phyloP scores from a whole-genome alignment of 2,329 filamentous ascomycete genomes.

The Verticillium klebahnii region DNA sequence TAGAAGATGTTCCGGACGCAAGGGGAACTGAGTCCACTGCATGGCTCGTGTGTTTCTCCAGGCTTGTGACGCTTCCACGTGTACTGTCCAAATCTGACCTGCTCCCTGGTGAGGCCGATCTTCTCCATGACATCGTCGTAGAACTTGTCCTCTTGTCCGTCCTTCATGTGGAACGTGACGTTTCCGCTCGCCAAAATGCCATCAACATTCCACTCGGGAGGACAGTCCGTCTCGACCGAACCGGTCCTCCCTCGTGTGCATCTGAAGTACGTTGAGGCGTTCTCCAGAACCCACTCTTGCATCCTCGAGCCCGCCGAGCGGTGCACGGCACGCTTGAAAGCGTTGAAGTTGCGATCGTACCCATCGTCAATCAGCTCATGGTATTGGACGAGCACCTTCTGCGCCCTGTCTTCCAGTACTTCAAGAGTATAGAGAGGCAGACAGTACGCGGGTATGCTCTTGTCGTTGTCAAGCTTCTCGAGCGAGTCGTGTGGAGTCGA shows the following conservation, averaged over 20 bases:
- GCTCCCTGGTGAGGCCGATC: slow-evolving; percentile 3
- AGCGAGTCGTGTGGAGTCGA: background rate
- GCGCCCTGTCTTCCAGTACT: slow-evolving; percentile 2
- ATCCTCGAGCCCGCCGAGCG: slow-evolving; percentile 5
- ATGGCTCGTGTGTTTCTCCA: background rate
- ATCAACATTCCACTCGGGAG: slow-evolving; percentile 3
- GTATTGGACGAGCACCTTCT: slow-evolving; percentile 7
- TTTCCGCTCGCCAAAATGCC: slow-evolving; percentile 4
- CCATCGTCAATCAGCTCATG: slow-evolving; percentile 7
- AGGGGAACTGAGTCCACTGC: slow-evolving; percentile 3
- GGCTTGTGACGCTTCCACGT: background rate
- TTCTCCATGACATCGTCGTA: slow-evolving; percentile 12
- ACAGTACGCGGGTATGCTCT: background rate
- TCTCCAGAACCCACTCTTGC: slow-evolving; percentile 8
- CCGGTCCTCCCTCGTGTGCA: background rate
- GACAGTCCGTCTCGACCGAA: slow-evolving; percentile 1
- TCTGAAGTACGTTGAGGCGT: slow-evolving; percentile 10
- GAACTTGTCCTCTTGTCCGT: slow-evolving; percentile 11
- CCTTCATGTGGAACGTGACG: slow-evolving; percentile 10
- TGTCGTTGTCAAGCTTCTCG: background rate
- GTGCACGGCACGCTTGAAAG: slow-evolving; percentile 4
- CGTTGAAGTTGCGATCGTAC: slow-evolving; percentile 12
- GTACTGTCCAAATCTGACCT: background rate
- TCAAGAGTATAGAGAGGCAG: slow-evolving; percentile 4
- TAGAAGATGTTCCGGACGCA: slow-evolving; percentile 8